Evolutionary conservation across 2,329 filamentous ascomycete species (phyloP).

Genomic region (Aspergillus oerlinghausenensis): DNA sequence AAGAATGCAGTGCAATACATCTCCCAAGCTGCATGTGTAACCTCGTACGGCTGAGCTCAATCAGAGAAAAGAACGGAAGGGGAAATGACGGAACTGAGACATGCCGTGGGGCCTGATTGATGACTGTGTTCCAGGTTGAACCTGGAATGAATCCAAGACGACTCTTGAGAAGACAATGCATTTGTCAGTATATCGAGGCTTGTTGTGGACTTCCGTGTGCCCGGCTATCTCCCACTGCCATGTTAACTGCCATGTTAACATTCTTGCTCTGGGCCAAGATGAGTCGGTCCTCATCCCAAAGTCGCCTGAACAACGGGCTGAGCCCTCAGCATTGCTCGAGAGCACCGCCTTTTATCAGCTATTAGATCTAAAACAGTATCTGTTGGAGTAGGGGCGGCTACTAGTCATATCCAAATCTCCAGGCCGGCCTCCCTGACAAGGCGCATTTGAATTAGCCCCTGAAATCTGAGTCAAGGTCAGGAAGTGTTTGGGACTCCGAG

Average conservation of each 20-base stretch:
- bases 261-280: not conserved
- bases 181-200: not conserved
- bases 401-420: not conserved
- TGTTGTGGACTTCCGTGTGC: not conserved
- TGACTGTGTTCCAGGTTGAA: not conserved
- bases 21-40: not conserved
- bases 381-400: not conserved
- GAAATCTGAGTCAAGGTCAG: not conserved
- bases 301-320: too few species aligned
- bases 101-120: not conserved
- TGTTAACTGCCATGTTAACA: not conserved
- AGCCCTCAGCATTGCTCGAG: not conserved
- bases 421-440: not conserved
- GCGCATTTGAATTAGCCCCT: not conserved
- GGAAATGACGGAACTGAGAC: not conserved
- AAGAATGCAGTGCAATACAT: not conserved
- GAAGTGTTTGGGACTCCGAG: not conserved
- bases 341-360: too few species aligned
- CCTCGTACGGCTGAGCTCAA: not conserved
- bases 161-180: not conserved
- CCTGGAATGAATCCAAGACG: not conserved
- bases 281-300: not conserved
- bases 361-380: not conserved
- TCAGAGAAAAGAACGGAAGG: not conserved
- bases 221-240: not conserved